Evolutionary conservation across 352 stramenopile species (phyloP).

Genomic region (Pseudoperonospora humuli): DNA sequence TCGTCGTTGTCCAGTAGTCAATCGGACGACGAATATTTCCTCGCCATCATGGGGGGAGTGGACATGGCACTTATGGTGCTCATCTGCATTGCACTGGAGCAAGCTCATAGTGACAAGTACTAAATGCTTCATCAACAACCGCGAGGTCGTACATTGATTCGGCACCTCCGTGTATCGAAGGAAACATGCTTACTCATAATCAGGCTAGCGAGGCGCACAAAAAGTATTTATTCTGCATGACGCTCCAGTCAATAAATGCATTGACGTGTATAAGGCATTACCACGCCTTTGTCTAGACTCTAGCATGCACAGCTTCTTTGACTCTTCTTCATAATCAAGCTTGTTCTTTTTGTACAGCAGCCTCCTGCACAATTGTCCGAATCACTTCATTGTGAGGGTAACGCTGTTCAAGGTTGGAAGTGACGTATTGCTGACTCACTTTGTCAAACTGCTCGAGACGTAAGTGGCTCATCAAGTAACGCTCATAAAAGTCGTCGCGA

Average conservation of each 20-base stretch:
- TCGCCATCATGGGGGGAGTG: slow-evolving; percentile 26
- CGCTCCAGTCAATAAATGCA: not conserved
- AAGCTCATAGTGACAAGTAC: slow-evolving; percentile 21
- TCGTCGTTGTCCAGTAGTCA: slow-evolving; percentile 17
- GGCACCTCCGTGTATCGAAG: too few relatives aligned
- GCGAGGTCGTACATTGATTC: slow-evolving; percentile 3
- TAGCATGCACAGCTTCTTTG: not conserved
- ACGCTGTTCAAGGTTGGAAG: slow-evolving; percentile 18
- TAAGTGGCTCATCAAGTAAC: slow-evolving; percentile 32
- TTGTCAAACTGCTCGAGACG: slow-evolving; percentile 28
- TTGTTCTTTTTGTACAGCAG: slow-evolving; percentile 18
- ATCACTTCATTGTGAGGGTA: slow-evolving; percentile 31
- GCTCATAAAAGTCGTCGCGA: slow-evolving; percentile 28
- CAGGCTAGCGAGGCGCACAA: too few relatives aligned
- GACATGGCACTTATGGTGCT: slow-evolving; percentile 40
- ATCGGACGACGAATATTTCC: slow-evolving; percentile 26
- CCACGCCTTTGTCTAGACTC: not conserved
- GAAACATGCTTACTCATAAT: too few relatives aligned
- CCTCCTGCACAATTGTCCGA: slow-evolving; percentile 26
- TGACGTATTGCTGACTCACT: slow-evolving; percentile 15
- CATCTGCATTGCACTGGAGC: slow-evolving; percentile 35
- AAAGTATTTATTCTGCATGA: not conserved
- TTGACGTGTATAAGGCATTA: not conserved
- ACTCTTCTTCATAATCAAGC: not conserved
- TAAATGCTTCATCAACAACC: slow-evolving; percentile 4